phyloP scores from a whole-genome alignment of 768 basidiomycete genomes.

The Tulasnella sp. region DNA sequence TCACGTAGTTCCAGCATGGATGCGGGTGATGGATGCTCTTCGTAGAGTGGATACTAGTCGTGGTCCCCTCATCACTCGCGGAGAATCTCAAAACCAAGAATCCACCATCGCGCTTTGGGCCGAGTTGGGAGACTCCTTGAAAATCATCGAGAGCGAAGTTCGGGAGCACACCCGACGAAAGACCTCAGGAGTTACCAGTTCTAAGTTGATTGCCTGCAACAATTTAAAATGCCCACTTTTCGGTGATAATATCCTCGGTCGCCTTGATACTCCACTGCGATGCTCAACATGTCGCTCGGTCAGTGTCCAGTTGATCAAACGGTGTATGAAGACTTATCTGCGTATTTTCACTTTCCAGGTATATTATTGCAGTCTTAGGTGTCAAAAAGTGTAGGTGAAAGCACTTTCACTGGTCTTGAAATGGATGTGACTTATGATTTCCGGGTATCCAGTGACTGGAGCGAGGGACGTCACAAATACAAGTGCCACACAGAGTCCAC shows the following conservation, averaged over 20 bases:
- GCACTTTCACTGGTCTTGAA: not conserved
- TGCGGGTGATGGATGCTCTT: not conserved
- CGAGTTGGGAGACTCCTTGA: not conserved
- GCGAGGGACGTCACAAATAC: not conserved
- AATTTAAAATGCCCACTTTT: not conserved
- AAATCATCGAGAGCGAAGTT: not conserved
- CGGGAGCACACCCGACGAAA: not conserved
- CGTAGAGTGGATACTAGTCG: not conserved
- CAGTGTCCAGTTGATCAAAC: not conserved
- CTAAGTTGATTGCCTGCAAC: not conserved
- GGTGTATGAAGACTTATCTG: not conserved
- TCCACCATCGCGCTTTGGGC: not conserved
- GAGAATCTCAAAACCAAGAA: not conserved
- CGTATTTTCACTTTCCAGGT: not conserved
- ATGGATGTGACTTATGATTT: not conserved
- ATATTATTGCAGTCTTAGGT: not conserved
- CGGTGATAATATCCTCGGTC: not conserved
- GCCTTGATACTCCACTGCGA: not conserved
- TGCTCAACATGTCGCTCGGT: not conserved
- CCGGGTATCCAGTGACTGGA: not conserved
- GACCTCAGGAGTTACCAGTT: not conserved
- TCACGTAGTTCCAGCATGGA: not conserved
- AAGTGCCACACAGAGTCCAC: not conserved
- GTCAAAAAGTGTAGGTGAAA: not conserved
- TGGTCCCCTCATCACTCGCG: not conserved